Conservation (phyloP, 164 flowering plant species). For the Stephania cephalantha region DNA sequence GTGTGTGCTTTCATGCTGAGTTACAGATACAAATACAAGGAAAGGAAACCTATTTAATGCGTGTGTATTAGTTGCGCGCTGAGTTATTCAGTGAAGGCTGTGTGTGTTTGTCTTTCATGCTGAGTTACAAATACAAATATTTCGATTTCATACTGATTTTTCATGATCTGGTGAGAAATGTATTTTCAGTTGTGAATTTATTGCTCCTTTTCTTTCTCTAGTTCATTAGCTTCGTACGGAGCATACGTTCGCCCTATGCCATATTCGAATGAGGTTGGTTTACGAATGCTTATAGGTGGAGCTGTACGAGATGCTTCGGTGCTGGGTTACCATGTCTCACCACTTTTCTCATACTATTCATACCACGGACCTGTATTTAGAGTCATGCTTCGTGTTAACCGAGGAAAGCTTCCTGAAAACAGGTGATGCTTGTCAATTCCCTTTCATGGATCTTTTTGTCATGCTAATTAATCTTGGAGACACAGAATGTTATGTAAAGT, state of each 20-base stretch:
- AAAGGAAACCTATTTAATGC: background rate
- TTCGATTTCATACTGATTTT: background rate
- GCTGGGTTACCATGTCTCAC: conserved; percentile 62
- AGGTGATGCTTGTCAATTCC: conserved; percentile 27
- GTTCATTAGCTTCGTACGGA: conserved; percentile 88
- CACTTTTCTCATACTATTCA: conserved; percentile 92
- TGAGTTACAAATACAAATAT: too few species aligned
- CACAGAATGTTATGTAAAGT: background rate
- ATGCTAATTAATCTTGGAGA: background rate
- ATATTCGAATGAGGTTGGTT: conserved; percentile 84
- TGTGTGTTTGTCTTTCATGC: too few species aligned
- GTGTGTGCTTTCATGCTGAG: background rate
- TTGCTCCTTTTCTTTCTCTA: conserved; percentile 19
- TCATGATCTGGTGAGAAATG: background rate
- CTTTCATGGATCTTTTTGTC: background rate
- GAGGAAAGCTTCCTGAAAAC: conserved; percentile 54
- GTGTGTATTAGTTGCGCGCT: background rate
- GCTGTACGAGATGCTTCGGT: conserved; percentile 79
- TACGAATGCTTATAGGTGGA: conserved; percentile 95
- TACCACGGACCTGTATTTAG: conserved; percentile 95
- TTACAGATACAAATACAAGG: too few species aligned
- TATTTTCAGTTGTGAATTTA: conserved; percentile 11
- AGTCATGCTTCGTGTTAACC: conserved; percentile 64
- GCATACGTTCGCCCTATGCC: conserved; percentile 85
- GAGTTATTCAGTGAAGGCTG: too few species aligned